A percentile compares a stretch with the other conserved stretches of the same genome.
phyloP scores from a whole-genome alignment of 2,329 filamentous ascomycete genomes.

The Penicillium thymicola region DNA sequence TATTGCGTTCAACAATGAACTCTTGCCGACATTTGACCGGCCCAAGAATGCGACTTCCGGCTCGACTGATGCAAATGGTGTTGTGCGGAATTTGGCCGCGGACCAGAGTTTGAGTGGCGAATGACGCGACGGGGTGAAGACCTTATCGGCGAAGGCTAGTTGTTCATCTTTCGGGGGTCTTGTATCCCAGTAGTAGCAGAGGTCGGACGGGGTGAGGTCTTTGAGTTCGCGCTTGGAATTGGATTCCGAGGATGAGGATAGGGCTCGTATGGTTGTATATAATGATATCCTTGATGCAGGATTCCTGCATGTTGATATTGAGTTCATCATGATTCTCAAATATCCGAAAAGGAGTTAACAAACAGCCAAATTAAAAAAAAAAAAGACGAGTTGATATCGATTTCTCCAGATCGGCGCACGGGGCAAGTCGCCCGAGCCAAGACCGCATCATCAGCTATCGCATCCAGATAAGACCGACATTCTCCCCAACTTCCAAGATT shows the following conservation, averaged over 20 bases:
- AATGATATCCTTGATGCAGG: constrained; percentile 6
- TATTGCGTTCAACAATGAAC: constrained; percentile 63
- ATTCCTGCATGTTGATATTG: constrained; percentile 1
- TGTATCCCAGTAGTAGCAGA: constrained; percentile 53
- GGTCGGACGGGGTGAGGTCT: constrained; percentile 32
- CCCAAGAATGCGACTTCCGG: constrained; percentile 67
- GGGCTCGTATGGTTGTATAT: constrained; percentile 11
- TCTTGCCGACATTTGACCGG: constrained; percentile 69
- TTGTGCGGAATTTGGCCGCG: constrained; percentile 57
- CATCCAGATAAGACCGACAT: constrained; percentile 13
- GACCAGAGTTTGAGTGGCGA: constrained; percentile 59
- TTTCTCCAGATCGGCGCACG: constrained; percentile 23
- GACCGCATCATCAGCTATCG: constrained; percentile 10
- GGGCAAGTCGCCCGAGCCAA: constrained; percentile 12
- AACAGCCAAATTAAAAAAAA: neutral
- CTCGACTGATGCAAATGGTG: constrained; percentile 51
- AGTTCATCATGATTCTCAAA: constrained; percentile 7
- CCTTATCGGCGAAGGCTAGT: constrained; percentile 44
- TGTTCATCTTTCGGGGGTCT: constrained; percentile 43
- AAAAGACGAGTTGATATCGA: constrained; percentile 3
- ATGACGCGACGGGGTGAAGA: constrained; percentile 47
- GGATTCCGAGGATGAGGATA: constrained; percentile 14
- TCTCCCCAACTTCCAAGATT: neutral
- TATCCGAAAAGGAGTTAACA: neutral
- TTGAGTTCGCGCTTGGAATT: constrained; percentile 28